Conservation (phyloP, 495 filamentous ascomycete species). For the Penicillium parvum region DNA sequence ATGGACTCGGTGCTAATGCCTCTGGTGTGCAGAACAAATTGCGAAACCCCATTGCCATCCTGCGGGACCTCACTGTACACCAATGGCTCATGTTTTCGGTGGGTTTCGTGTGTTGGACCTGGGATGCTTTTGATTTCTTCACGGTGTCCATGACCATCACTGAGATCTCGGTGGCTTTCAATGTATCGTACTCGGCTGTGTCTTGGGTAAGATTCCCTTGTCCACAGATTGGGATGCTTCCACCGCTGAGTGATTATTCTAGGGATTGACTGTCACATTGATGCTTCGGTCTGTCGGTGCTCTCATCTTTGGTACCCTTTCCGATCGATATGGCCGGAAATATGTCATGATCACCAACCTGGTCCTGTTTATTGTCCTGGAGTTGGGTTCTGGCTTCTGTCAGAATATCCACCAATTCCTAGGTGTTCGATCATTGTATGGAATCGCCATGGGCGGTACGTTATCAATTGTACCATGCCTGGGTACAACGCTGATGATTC, state of each 20-base stretch:
- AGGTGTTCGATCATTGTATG: constrained; percentile 65
- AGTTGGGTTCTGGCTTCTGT: constrained; percentile 68
- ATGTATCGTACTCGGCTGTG: constrained; percentile 27
- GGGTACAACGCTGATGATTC: neutral
- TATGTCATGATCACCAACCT: constrained; percentile 77
- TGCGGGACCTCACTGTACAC: constrained; percentile 29
- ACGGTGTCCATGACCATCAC: constrained; percentile 36
- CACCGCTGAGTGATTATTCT: neutral
- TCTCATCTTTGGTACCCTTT: constrained; percentile 61
- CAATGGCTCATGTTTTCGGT: constrained; percentile 42
- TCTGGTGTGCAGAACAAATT: constrained; percentile 9
- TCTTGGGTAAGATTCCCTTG: constrained; percentile 28
- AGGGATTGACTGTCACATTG: constrained; percentile 72
- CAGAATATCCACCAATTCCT: constrained; percentile 66
- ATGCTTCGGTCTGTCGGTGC: constrained; percentile 72
- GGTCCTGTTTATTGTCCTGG: constrained; percentile 64
- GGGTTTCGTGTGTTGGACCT: constrained; percentile 31
- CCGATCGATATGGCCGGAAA: constrained; percentile 73
- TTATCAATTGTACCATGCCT: neutral
- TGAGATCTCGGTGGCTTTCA: constrained; percentile 31
- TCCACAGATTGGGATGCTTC: neutral
- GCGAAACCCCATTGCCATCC: constrained; percentile 26
- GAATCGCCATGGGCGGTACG: constrained; percentile 66
- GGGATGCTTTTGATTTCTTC: constrained; percentile 43
- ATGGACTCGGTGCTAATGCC: neutral